phyloP scores from a whole-genome alignment of 495 filamentous ascomycete species.

The Podospora conica region DNA sequence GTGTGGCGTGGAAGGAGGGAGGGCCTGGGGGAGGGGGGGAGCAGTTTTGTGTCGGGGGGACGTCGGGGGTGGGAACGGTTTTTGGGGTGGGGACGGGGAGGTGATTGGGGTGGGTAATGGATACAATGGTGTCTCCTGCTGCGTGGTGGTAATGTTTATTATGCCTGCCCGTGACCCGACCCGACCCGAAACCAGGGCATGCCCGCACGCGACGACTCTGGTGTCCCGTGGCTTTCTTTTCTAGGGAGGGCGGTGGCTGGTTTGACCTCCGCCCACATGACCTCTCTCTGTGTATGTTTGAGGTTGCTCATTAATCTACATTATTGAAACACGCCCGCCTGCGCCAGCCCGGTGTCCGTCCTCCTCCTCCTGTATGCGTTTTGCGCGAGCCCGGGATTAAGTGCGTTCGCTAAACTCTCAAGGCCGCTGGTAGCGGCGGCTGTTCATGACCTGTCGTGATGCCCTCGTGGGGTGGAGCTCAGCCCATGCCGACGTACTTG shows the following conservation, averaged over 20 bases:
- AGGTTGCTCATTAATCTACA: constrained; percentile 11
- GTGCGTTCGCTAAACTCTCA: constrained; percentile 3
- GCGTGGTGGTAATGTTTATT: not conserved
- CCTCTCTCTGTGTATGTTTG: not conserved
- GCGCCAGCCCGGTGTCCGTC: constrained; percentile 4
- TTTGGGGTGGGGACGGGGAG: constrained; percentile 39
- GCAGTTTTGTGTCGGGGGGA: constrained; percentile 51
- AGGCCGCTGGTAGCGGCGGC: not conserved
- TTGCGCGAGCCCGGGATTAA: constrained; percentile 1
- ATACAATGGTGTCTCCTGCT: not conserved
- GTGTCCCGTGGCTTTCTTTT: not conserved
- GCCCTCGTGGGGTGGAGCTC: not conserved
- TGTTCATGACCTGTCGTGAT: not conserved
- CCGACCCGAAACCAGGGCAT: constrained; percentile 3
- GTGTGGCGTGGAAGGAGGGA: constrained; percentile 74
- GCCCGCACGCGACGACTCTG: constrained; percentile 1
- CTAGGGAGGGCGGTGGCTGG: not conserved
- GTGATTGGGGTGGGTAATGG: not conserved
- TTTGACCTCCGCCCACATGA: not conserved
- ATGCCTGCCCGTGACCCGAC: not conserved
- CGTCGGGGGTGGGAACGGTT: constrained; percentile 48
- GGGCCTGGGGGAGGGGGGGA: constrained; percentile 54
- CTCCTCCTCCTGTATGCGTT: constrained; percentile 11
- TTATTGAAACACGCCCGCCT: constrained; percentile 1
- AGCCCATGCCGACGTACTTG: constrained; percentile 83